Conservation (phyloP, 805 yeast genomes). For the Lipomyces starkeyi region DNA sequence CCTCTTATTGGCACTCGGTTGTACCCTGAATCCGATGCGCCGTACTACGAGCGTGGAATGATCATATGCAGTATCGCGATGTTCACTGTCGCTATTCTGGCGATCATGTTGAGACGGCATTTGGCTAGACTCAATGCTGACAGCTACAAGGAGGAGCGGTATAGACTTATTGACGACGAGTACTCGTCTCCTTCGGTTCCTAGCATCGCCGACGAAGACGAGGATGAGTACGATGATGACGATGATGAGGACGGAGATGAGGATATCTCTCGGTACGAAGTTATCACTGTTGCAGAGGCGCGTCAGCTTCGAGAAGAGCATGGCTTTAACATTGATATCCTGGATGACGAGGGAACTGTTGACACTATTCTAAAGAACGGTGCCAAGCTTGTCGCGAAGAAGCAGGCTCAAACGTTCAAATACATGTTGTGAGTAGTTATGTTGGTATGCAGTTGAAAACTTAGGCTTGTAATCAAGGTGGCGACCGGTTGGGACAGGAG, state of each 20-base stretch:
- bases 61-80: conserved; percentile 30
- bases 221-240: conserved; percentile 15
- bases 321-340: conserved; percentile 35
- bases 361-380: conserved; percentile 30
- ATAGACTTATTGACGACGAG: conserved; percentile 23
- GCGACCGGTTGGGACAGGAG: not conserved
- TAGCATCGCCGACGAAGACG: conserved; percentile 26
- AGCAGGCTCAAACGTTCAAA: conserved; percentile 27
- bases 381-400: conserved; percentile 28
- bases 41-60: conserved; percentile 38
- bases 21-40: conserved; percentile 40
- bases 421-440: conserved; percentile 28
- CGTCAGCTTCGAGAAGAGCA: conserved; percentile 34
- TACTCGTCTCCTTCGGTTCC: conserved; percentile 9
- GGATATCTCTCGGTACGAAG: conserved; percentile 31
- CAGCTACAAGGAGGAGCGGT: conserved; percentile 25
- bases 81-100: conserved; percentile 33
- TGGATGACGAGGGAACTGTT: conserved; percentile 34
- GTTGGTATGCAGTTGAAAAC: not conserved
- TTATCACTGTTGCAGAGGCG: conserved; percentile 33
- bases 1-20: conserved; percentile 44
- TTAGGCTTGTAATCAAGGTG: not conserved
- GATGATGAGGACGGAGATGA: conserved; percentile 32
- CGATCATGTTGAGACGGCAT: conserved; percentile 34
- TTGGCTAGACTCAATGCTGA: conserved; percentile 32